Evolutionary conservation across 257 asterid species (phyloP).

Genomic region (Gentiana straminea): DNA sequence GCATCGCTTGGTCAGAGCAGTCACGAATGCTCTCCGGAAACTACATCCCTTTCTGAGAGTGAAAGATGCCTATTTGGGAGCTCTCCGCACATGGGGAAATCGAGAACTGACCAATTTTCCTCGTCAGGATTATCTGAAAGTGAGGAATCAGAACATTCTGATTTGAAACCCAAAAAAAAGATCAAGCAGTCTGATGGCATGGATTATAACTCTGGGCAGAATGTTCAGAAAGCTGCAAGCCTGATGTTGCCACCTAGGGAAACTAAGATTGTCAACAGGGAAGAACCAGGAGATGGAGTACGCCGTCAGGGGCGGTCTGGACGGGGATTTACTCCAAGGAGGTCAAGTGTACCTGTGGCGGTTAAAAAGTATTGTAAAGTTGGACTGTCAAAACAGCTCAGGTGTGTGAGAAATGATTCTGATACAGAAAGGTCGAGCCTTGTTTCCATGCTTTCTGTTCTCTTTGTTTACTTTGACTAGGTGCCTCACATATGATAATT

Average conservation of each 20-base stretch:
- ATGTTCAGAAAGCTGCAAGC: conserved; percentile 71
- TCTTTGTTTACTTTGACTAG: conserved; percentile 2
- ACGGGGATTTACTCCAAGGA: conserved; percentile 54
- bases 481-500: neutral
- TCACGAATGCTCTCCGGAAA: conserved; percentile 46
- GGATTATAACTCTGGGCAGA: conserved; percentile 55
- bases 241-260: conserved; percentile 72
- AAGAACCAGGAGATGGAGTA: conserved; percentile 57
- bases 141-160: conserved; percentile 79
- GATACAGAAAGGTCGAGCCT: conserved; percentile 64
- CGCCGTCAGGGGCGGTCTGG: conserved; percentile 85
- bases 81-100: conserved; percentile 63
- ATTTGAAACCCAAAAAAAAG: conserved; percentile 52
- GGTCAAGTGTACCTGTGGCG: conserved; percentile 56
- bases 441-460: neutral
- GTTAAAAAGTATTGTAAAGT: conserved; percentile 62
- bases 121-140: conserved; percentile 72
- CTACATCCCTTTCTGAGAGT: conserved; percentile 26
- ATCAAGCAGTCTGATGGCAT: conserved; percentile 50
- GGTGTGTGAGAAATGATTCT: conserved; percentile 68
- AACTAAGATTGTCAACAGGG: conserved; percentile 47
- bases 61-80: conserved; percentile 49
- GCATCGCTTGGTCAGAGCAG: conserved; percentile 51
- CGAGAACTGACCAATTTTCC: conserved; percentile 51
- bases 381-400: conserved; percentile 73